Percentiles rank a stretch among this genome's conserved stretches.
Evolutionary conservation across 192 early-diverging fungal species (phyloP).

Genomic region (Paraglomus brasilianum): DNA sequence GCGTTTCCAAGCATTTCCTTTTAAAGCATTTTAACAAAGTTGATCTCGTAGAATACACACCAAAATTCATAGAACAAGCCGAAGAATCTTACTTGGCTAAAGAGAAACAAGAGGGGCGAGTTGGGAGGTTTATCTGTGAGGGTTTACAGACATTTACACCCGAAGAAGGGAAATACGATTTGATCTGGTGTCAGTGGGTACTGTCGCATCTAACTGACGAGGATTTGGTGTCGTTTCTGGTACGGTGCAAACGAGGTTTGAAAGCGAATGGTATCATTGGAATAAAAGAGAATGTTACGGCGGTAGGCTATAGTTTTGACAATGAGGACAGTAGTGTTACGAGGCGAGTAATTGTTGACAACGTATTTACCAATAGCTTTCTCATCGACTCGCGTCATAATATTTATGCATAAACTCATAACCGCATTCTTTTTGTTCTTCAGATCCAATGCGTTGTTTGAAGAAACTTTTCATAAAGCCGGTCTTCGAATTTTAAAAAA

Average conservation of each 20-base stretch:
- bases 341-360: constrained; percentile 35
- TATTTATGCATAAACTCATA: not conserved
- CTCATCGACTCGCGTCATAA: not conserved
- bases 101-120: constrained; percentile 54
- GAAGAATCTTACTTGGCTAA: constrained; percentile 55
- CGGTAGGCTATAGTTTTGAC: constrained; percentile 67
- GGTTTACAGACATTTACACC: constrained; percentile 86
- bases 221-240: constrained; percentile 82
- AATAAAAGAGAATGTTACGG: constrained; percentile 89
- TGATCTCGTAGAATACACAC: constrained; percentile 79
- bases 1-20: constrained; percentile 86
- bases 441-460: constrained; percentile 58
- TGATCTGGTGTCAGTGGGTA: constrained; percentile 79
- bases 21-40: constrained; percentile 76
- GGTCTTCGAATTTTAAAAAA: constrained; percentile 64
- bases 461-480: constrained; percentile 60
- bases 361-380: not conserved
- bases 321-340: constrained; percentile 83
- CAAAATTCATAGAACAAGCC: constrained; percentile 73
- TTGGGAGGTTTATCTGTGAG: constrained; percentile 63
- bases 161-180: constrained; percentile 69
- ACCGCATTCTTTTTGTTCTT: not conserved
- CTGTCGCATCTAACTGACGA: constrained; percentile 90
- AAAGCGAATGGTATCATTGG: constrained; percentile 73
- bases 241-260: constrained; percentile 70